Evolutionary conservation across 345 rosid species (phyloP), one percentile per base, ranked within the genome.

Genomic region (Hypericum androsaemum): DNA sequence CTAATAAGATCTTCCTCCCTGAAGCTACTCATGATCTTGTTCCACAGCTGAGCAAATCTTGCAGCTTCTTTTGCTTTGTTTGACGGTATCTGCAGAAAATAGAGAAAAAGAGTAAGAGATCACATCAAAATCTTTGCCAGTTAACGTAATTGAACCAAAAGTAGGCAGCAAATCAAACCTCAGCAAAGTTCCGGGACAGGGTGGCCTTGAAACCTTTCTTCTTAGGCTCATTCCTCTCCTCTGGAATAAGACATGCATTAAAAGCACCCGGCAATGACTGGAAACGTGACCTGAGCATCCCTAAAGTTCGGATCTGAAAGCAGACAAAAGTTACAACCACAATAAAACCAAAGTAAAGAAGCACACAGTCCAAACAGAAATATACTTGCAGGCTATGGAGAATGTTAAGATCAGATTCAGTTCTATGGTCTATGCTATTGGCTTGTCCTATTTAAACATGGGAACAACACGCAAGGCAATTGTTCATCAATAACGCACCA

Each of bases 31-130:
- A 94, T 94, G 60, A 94, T 86, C 69, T 75, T 83, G 80, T 94
- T 94, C 99, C 99, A 94, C 61, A 94, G 50, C 77, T 88, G 99
- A 61, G 99, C 97, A 80, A 94, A 94, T 67, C 94, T 81, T 39
- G 95, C 87, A 59, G 95, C 86, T 51, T 73, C 95, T 64, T 80
- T 78, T 65, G 79, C 94, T 66, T 80, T 80, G 75, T 77, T 82
- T 8, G 69, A 65, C 5, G 64, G 72, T 52, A 74, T 57, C 99
- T 88, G 67, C 62, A 61, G 57, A 50, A 61, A 54, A 35, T 62
- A 40, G 47, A 64, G 50, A 44, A 36, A 17, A 50, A 37, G 43
- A 45, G 17, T 58, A 39, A 38, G 37, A 37, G 43, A n/a, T 12
- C 6, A 37, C 13, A 39, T 43, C 28, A 45, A 47, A 49, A 62